Percentiles rank a stretch among this genome's conserved stretches.
phyloP scores from a whole-genome alignment of 2,329 filamentous ascomycete genomes.

The Bretziella fagacearum region DNA sequence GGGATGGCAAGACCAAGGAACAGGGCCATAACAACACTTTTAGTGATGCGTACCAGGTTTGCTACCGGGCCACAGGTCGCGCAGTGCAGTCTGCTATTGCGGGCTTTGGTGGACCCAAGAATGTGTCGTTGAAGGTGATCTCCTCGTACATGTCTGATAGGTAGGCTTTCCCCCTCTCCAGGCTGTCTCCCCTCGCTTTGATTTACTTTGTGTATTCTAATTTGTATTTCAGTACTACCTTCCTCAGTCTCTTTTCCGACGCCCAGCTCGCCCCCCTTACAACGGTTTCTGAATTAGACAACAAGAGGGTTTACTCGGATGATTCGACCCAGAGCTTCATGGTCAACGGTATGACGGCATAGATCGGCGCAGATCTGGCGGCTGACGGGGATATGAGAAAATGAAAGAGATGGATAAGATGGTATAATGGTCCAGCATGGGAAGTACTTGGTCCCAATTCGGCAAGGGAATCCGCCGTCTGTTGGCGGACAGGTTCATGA shows the following conservation, averaged over 20 bases:
- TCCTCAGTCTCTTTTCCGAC: constrained; percentile 4
- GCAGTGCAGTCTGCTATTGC: constrained; percentile 3
- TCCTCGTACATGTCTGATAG: constrained; percentile 2
- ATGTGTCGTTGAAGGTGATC: constrained; percentile 6
- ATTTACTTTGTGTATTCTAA: too few relatives aligned
- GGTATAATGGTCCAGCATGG: too few relatives aligned
- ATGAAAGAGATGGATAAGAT: too few relatives aligned
- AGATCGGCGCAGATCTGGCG: not conserved
- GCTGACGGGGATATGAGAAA: too few relatives aligned
- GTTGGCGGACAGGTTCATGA: not conserved
- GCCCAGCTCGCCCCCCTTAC: not conserved
- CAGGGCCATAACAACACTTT: constrained; percentile 20
- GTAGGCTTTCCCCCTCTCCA: constrained; percentile 5
- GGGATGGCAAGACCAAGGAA: constrained; percentile 17
- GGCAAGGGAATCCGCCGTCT: too few relatives aligned
- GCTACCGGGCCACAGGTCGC: constrained; percentile 11
- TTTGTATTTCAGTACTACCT: constrained; percentile 3
- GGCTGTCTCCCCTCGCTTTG: not conserved
- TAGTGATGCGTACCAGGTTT: constrained; percentile 11
- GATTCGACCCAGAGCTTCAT: not conserved
- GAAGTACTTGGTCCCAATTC: too few relatives aligned
- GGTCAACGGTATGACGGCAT: not conserved
- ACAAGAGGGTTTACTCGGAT: constrained; percentile 1
- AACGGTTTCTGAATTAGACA: not conserved
- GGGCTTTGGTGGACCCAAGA: constrained; percentile 1